phyloP scores from a whole-genome alignment of 805 yeast species.

The Nakazawaea siamensis region DNA sequence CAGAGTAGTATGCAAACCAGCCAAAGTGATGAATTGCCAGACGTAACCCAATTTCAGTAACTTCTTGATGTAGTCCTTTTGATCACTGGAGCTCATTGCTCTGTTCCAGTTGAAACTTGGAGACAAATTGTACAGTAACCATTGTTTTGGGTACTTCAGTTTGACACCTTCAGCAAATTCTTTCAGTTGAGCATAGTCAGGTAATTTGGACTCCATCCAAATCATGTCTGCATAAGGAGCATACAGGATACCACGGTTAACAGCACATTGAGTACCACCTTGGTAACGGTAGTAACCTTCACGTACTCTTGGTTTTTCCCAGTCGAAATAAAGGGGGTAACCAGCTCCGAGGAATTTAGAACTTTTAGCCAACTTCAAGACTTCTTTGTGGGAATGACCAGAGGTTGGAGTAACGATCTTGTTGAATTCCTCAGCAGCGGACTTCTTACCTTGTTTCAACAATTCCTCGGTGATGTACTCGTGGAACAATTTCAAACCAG shows the following conservation, averaged over 20 bases:
- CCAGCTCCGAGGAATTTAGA: too few relatives aligned
- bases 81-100: conserved; percentile 83
- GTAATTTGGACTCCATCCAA: conserved; percentile 98
- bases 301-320: conserved; percentile 92
- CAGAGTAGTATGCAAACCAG: conserved; percentile 95
- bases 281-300: conserved; percentile 95
- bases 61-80: conserved; percentile 82
- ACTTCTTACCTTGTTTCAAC: conserved; percentile 52
- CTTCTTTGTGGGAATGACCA: conserved; percentile 70
- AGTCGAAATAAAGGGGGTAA: conserved; percentile 79
- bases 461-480: conserved; percentile 88
- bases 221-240: conserved; percentile 93
- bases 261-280: conserved; percentile 97
- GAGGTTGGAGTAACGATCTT: conserved; percentile 67
- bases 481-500: conserved; percentile 81
- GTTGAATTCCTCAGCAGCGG: conserved; percentile 56
- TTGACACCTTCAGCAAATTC: conserved; percentile 92
- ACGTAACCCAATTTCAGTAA: conserved; percentile 85
- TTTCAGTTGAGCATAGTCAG: conserved; percentile 87
- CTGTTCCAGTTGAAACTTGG: conserved; percentile 98
- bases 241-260: conserved; percentile 91
- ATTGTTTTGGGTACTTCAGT: conserved; percentile 74
- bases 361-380: conserved; percentile 65
- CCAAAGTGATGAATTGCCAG: conserved; percentile 97
- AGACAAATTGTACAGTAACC: conserved; percentile 95